Evolutionary conservation across 1,284 basidiomycete species (phyloP).

Genomic region (Fomitopsis schrenkii): DNA sequence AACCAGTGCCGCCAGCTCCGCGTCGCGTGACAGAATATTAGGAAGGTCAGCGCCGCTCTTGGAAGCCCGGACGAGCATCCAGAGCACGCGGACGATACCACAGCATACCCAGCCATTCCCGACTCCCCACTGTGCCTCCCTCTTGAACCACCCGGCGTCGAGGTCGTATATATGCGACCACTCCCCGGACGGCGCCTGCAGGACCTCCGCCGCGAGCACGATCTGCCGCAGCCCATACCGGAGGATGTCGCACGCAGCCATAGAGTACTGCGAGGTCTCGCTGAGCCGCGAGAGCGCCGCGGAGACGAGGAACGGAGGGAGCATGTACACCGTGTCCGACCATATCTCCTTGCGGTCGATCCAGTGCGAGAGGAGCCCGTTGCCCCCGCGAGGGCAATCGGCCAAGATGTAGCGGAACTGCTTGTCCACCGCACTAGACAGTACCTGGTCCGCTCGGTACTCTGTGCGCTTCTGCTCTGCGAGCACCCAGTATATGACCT

Average conservation of each 20-base stretch:
- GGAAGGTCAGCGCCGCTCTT: not conserved
- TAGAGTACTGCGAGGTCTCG: not conserved
- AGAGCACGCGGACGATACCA: slow-evolving; percentile 20
- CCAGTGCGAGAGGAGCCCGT: slow-evolving; percentile 18
- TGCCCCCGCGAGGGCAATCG: slow-evolving; percentile 12
- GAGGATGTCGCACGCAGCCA: slow-evolving; percentile 4
- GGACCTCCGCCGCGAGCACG: slow-evolving; percentile 14
- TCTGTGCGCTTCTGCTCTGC: not conserved
- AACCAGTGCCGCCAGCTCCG: slow-evolving; percentile 5
- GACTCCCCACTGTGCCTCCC: slow-evolving; percentile 22
- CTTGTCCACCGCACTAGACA: slow-evolving; percentile 9
- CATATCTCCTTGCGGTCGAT: slow-evolving; percentile 20
- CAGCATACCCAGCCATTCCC: slow-evolving; percentile 26
- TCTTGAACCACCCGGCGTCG: slow-evolving; percentile 9
- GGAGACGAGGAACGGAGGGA: slow-evolving; percentile 19
- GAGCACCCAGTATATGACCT: slow-evolving; percentile 15
- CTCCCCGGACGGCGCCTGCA: slow-evolving; percentile 15
- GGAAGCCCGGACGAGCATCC: slow-evolving; percentile 3
- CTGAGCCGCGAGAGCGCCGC: slow-evolving; percentile 13
- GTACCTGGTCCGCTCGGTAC: not conserved
- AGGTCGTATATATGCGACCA: slow-evolving; percentile 25
- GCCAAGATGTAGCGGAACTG: slow-evolving; percentile 20
- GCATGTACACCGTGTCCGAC: slow-evolving; percentile 25
- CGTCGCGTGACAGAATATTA: not conserved
- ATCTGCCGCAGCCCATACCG: slow-evolving; percentile 16